Evolutionary conservation across 306 rosid species (phyloP).

Genomic region (Pterocarpus macrocarpus): DNA sequence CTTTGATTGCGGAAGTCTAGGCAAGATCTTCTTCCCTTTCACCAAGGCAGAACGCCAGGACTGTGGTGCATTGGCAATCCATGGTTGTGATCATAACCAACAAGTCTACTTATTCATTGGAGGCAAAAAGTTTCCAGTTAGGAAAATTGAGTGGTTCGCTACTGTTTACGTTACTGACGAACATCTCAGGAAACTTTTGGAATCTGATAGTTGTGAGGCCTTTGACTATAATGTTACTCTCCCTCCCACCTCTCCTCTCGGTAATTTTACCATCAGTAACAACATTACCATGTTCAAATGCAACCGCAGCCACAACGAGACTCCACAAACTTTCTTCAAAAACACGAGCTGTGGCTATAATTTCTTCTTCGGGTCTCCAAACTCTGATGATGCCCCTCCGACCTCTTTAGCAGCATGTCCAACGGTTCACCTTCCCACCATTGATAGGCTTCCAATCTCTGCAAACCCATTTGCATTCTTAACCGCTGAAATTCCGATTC

Average conservation of each 20-base stretch:
- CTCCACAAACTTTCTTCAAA: neutral
- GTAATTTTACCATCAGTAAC: neutral
- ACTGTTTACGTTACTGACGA: neutral
- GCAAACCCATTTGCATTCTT: conserved; percentile 2
- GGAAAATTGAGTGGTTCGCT: neutral
- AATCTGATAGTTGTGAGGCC: neutral
- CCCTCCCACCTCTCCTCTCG: conserved; percentile 38
- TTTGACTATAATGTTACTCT: neutral
- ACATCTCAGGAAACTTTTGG: neutral
- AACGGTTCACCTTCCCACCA: conserved; percentile 37
- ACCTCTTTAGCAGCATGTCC: conserved; percentile 28
- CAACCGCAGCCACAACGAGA: neutral
- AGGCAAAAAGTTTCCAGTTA: conserved; percentile 17
- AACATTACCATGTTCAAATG: conserved; percentile 37
- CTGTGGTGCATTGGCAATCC: conserved; percentile 44
- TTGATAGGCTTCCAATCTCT: no score
- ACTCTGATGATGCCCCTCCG: neutral
- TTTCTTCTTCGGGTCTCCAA: conserved; percentile 29
- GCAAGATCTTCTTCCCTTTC: conserved; percentile 1
- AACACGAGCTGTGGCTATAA: neutral
- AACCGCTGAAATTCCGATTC: conserved; percentile 16
- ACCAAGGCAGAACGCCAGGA: neutral
- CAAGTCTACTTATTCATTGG: conserved; percentile 13
- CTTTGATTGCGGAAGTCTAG: conserved; percentile 47
- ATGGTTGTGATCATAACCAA: conserved; percentile 22